Evolutionary conservation across 164 flowering plant species (phyloP).

Genomic region (Dillenia suffruticosa): DNA sequence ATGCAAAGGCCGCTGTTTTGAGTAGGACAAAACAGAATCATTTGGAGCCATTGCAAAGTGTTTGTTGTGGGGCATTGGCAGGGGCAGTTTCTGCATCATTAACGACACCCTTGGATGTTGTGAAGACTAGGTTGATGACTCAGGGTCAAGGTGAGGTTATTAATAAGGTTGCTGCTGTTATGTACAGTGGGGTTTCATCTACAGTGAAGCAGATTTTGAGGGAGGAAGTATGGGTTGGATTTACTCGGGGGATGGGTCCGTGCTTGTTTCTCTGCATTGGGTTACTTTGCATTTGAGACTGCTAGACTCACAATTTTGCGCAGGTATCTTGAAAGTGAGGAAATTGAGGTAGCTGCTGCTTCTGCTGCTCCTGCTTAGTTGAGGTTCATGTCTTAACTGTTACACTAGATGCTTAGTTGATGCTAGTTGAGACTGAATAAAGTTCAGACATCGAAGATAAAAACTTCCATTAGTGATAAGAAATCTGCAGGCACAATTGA

Average conservation of each 20-base stretch:
- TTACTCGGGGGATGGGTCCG: slow-evolving; percentile 92
- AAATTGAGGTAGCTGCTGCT: not conserved
- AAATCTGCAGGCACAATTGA: no score
- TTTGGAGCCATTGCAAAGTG: slow-evolving; percentile 80
- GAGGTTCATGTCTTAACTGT: no score
- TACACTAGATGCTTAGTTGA: no score
- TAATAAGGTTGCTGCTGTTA: slow-evolving; percentile 41
- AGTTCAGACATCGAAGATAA: no score
- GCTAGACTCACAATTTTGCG: slow-evolving; percentile 74
- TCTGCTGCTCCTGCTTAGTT: no score
- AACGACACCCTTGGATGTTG: slow-evolving; percentile 90
- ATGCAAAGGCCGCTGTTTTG: slow-evolving; percentile 84
- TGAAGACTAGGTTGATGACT: slow-evolving; percentile 99
- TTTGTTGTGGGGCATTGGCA: slow-evolving; percentile 90
- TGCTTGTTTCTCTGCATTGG: slow-evolving; percentile 91
- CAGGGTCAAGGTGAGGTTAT: slow-evolving; percentile 54
- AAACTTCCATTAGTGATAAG: no score
- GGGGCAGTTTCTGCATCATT: slow-evolving; percentile 90
- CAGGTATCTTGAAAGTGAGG: slow-evolving; percentile 54
- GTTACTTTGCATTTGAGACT: slow-evolving; percentile 98
- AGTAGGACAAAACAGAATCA: slow-evolving; percentile 37
- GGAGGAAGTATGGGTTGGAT: slow-evolving; percentile 93
- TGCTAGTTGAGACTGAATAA: no score
- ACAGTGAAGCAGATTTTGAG: slow-evolving; percentile 72
- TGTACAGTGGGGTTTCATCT: slow-evolving; percentile 52